Evolutionary conservation across 2,329 filamentous ascomycete genomes (phyloP).

Genomic region (Alternaria novae-zelandiae): DNA sequence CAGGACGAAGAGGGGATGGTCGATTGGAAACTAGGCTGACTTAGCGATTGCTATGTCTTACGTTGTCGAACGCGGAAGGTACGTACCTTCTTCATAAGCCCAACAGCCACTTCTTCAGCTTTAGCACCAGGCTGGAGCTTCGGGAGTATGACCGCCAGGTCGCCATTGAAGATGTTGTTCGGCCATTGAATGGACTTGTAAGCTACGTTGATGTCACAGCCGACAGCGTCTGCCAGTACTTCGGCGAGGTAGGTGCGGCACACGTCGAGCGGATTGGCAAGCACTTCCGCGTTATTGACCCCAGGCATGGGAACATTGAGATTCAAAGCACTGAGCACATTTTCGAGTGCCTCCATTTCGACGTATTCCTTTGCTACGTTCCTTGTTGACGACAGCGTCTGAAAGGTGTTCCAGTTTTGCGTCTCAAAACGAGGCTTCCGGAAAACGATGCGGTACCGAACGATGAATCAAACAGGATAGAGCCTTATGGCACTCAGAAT

Average conservation of each 20-base stretch:
- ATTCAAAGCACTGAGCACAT: no score
- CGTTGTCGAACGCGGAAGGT: not conserved
- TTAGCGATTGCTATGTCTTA: not conserved
- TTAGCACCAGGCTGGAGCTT: slow-evolving; percentile 33
- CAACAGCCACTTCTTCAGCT: slow-evolving; percentile 17
- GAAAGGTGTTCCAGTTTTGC: no score
- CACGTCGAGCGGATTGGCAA: slow-evolving; percentile 37
- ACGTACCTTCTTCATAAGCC: slow-evolving; percentile 35
- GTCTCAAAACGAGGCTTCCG: no score
- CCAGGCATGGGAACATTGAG: no score
- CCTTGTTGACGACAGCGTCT: no score
- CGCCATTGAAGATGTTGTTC: slow-evolving; percentile 38
- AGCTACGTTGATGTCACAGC: slow-evolving; percentile 22
- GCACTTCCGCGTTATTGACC: not conserved
- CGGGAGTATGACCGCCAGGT: slow-evolving; percentile 35
- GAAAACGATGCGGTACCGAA: no score
- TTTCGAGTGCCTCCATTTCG: no score
- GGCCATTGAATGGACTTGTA: slow-evolving; percentile 38
- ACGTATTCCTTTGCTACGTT: no score
- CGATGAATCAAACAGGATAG: no score
- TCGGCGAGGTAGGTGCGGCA: slow-evolving; percentile 31
- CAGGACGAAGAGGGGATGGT: slow-evolving; percentile 69
- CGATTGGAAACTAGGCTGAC: slow-evolving; percentile 63
- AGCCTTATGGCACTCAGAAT: no score
- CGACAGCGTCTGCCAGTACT: slow-evolving; percentile 19